A percentile compares a stretch with the other conserved stretches of the same genome.
These are phyloP conservation scores for Candida silvatica DNA, from an alignment of 805 yeast species.

Conservation along the genomic window DNA sequence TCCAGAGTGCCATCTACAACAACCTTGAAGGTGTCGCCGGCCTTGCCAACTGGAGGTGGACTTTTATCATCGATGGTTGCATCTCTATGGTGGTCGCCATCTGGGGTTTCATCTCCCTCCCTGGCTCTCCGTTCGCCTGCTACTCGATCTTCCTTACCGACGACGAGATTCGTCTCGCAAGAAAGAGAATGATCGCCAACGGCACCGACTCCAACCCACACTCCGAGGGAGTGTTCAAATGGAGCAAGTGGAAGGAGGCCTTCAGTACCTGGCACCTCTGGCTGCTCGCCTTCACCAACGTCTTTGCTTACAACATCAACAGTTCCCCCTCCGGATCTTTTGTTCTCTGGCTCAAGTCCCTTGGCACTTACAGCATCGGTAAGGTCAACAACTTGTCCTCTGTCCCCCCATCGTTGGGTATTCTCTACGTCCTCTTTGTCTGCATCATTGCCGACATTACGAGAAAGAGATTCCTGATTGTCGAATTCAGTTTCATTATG, in stretches of 20 bases:
- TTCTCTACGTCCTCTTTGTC: conserved; percentile 36
- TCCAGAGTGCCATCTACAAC: conserved; percentile 32
- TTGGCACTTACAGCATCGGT: not conserved
- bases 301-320: conserved; percentile 56
- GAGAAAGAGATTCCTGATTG: conserved; percentile 46
- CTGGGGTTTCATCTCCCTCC: not conserved
- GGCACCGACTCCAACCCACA: conserved; percentile 21
- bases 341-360: conserved; percentile 24
- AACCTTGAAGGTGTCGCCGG: conserved; percentile 18
- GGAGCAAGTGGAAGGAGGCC: conserved; percentile 42
- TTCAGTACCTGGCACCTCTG: conserved; percentile 53
- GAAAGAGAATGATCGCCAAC: conserved; percentile 18
- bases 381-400: conserved; percentile 39
- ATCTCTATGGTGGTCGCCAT: conserved; percentile 13
- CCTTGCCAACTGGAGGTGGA: conserved; percentile 44
- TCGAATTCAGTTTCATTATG: conserved; percentile 42
- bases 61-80: conserved; percentile 45
- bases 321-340: conserved; percentile 51
- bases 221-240: conserved; percentile 28
- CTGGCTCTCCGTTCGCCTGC: conserved; percentile 20
- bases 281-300: conserved; percentile 43
- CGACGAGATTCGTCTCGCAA: conserved; percentile 46
- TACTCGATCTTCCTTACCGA: conserved; percentile 45
- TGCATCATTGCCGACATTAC: conserved; percentile 46
- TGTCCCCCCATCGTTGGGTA: conserved; percentile 52